phyloP scores from a whole-genome alignment of 2,329 filamentous ascomycete species.

The Ophiocordyceps sinensis region DNA sequence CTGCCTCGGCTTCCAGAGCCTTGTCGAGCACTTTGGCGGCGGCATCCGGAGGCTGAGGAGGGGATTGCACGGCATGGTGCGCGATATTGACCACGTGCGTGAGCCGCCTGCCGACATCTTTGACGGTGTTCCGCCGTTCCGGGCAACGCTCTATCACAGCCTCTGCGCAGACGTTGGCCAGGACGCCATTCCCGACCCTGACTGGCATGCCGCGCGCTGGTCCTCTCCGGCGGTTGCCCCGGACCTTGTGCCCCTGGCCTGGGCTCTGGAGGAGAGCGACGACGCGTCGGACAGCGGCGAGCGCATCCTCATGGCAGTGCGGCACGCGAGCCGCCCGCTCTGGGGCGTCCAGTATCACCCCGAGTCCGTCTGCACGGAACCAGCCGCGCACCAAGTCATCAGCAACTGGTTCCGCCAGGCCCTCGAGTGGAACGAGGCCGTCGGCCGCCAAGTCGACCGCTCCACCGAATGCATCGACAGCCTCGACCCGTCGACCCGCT shows the following conservation, averaged over 20 bases:
- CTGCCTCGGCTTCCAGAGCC: slow-evolving; percentile 77
- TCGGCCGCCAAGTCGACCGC: slow-evolving; percentile 5
- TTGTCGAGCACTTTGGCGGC: slow-evolving; percentile 55
- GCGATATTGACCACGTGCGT: slow-evolving; percentile 44
- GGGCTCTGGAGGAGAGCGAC: slow-evolving; percentile 35
- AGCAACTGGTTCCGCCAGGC: slow-evolving; percentile 62
- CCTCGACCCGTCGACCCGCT: slow-evolving; percentile 7
- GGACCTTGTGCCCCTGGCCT: slow-evolving; percentile 44
- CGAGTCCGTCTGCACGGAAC: slow-evolving; percentile 73
- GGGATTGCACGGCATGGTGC: slow-evolving; percentile 72
- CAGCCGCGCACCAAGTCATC: slow-evolving; percentile 48
- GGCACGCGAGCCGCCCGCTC: slow-evolving; percentile 54
- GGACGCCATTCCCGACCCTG: slow-evolving; percentile 17
- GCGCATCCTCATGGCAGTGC: slow-evolving; percentile 61
- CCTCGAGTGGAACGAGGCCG: slow-evolving; percentile 39
- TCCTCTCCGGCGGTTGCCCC: slow-evolving; percentile 16
- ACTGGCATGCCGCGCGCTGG: slow-evolving; percentile 28
- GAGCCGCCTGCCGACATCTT: slow-evolving; percentile 44
- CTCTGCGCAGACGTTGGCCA: slow-evolving; percentile 41
- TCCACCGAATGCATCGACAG: slow-evolving; percentile 6
- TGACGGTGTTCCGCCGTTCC: slow-evolving; percentile 38
- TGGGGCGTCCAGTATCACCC: slow-evolving; percentile 88
- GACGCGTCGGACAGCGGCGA: slow-evolving; percentile 21
- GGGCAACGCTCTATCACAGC: slow-evolving; percentile 66
- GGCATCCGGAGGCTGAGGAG: slow-evolving; percentile 50